Evolutionary conservation across 2,329 filamentous ascomycete genomes (phyloP), one percentile per base, ranked within the genome.

Genomic region (Capronia epimyces): DNA sequence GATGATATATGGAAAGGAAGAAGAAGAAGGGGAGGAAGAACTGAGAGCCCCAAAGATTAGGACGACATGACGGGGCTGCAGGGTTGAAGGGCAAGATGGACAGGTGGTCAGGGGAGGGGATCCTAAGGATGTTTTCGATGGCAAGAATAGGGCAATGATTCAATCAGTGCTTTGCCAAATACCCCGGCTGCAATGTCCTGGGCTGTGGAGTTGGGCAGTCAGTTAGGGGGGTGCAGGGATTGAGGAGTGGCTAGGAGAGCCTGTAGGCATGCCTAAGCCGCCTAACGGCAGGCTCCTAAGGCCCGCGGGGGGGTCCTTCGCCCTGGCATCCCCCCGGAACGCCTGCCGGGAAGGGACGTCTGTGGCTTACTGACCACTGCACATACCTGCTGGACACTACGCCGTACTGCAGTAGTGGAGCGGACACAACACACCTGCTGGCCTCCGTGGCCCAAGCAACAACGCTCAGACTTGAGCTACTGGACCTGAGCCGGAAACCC

Each of bases 51-150:
- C 6, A 37, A 37, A 8, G 29, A 37, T 56, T 49, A 54, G 39
- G 51, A 48, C 24, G 48, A 47, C 51, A 57, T 53, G 51, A 42
- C 21, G 21, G 31, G 48, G 29, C 37, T 46, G 51, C 44, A 54
- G 18, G 32, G 37, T 34, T 25, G 27, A 44, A 54, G 34, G 34
- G 44, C 37, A 48, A 32, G 51, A 46, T 34, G 22, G 46, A 52
- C 46, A 49, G 46, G 42, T 54, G 49, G 52, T 49, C 48, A 46
- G 43, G 50, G 20, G 41, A 44, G 32, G 41, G 50, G 42, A 52
- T n/a, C n/a, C n/a, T n/a, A 39, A 46, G 53, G 53, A 16, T 34
- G 13, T 7, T 46, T 47, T 52, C 42, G 50, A 52, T 50, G 50
- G 34, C 18, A 20, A 37, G 34, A 37, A 56, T 46, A 13, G n/a